Base-by-base conservation (phyloP, 2,329 filamentous ascomycete genomes). In the Apiospora phragmitis region DNA sequence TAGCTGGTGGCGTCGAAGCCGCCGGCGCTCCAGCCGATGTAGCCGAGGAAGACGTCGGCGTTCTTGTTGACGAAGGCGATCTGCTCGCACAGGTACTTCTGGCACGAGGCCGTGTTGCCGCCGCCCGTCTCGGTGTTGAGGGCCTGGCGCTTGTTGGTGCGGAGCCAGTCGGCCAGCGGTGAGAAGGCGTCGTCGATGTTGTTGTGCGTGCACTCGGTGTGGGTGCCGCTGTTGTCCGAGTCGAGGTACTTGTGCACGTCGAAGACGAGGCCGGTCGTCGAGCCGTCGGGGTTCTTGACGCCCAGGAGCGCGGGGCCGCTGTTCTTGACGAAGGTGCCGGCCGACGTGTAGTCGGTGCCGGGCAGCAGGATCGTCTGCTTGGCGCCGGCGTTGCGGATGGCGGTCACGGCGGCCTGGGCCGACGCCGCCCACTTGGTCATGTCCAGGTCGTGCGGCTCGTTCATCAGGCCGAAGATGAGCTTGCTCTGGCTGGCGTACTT, bases 381-480 rank as follows among this genome's bases (percentile, higher is more conserved):
- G 21, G 90, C 90, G 24, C 90, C 91, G 1, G 88, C 86, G 51
- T 85, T 79, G 55, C 91, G 88, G 75, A 93, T 92, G 4, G 89
- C 91, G 0, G 87, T 90, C 1, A 93, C 91, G 21, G 84, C 89
- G 11, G 83, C 84, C 76, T 93, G 91, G 71, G 88, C 87, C 0
- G 88, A 89, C 5, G 83, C 78, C 0, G 87, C 89, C 91, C 91
- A 93, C 1, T 80, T 78, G 32, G 76, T 78, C 65, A 47, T 67
- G 75, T 90, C 85, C 69, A 88, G 79, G 69, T 89, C 87, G 77
- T 91, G 89, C 11, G 91, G 90, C 80, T 91, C 91, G 80, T 93
- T 93, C 90, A 93, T 92, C 62, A 93, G 77, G 18, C 89, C 90
- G 74, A 93, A 91, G 3, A 88, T 83, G 41, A 93, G 80, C 71